A percentile compares a stretch with the other conserved stretches of the same genome.
Evolutionary conservation across 176 grass and related monocot genomes (phyloP).

Genomic region (Aegilops longissima): DNA sequence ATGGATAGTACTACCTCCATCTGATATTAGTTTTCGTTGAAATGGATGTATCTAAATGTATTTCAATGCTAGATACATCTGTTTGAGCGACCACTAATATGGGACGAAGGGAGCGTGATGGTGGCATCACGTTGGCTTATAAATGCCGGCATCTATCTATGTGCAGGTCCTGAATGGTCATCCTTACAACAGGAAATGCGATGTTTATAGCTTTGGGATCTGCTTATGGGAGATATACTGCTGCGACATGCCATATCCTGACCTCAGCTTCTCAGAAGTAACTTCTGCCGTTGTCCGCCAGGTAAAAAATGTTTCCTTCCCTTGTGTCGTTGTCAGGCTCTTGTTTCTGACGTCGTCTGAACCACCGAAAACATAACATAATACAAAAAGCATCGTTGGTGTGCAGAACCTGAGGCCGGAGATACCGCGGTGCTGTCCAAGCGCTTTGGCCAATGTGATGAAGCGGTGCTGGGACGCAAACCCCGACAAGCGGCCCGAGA

Average conservation of each 20-base stretch:
- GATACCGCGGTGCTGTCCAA: conserved; percentile 95
- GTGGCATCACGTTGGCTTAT: conserved; percentile 3
- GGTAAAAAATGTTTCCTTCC: conserved; percentile 40
- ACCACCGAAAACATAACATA: background rate
- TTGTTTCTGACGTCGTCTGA: background rate
- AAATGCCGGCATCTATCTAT: conserved; percentile 16
- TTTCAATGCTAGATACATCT: too few relatives aligned
- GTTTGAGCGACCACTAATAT: too few relatives aligned
- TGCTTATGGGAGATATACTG: conserved; percentile 99
- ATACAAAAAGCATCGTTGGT: background rate
- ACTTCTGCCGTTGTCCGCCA: conserved; percentile 97
- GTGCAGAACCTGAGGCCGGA: conserved; percentile 95
- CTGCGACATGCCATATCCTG: conserved; percentile 98
- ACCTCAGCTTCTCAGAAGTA: conserved; percentile 96
- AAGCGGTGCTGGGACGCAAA: conserved; percentile 97
- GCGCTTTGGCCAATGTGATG: conserved; percentile 83
- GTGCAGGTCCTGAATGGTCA: conserved; percentile 92
- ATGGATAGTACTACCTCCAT: too few relatives aligned
- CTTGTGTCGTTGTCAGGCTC: background rate
- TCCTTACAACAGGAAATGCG: conserved; percentile 97
- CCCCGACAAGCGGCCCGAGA: conserved; percentile 86
- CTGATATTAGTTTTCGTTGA: too few relatives aligned
- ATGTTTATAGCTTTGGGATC: conserved; percentile 98
- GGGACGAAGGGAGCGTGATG: background rate
- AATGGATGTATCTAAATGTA: too few relatives aligned